Percentiles rank a stretch among this genome's conserved stretches.
Evolutionary conservation across 441 rosid species (phyloP).

Genomic region (Brassica hybrid): DNA sequence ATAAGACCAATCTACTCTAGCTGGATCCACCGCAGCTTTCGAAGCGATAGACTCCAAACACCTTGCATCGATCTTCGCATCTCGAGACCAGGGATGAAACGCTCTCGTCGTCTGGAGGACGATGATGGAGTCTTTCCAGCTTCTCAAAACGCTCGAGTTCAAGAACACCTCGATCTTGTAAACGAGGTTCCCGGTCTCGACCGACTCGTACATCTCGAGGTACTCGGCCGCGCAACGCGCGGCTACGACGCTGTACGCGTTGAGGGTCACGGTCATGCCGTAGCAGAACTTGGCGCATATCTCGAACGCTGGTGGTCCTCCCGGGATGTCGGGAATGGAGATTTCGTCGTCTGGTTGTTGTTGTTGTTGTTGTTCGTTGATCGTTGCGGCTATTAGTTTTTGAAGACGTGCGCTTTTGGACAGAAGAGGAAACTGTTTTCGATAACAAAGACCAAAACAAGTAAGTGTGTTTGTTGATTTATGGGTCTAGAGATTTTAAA

Average conservation of each 20-base stretch:
- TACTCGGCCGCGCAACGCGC: slow-evolving; percentile 89
- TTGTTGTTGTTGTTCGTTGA: slow-evolving; percentile 38
- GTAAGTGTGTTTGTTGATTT: not conserved
- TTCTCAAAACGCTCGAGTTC: slow-evolving; percentile 73
- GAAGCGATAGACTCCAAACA: slow-evolving; percentile 81
- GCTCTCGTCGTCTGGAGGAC: slow-evolving; percentile 73
- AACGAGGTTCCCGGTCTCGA: slow-evolving; percentile 80
- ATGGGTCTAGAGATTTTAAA: too few species aligned
- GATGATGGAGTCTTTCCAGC: slow-evolving; percentile 95
- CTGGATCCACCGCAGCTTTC: slow-evolving; percentile 69
- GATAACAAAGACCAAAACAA: not conserved
- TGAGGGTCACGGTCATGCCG: slow-evolving; percentile 74
- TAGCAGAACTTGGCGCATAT: slow-evolving; percentile 72
- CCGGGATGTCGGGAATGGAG: slow-evolving; percentile 55
- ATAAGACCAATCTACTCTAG: slow-evolving; percentile 77
- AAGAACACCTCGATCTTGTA: slow-evolving; percentile 93
- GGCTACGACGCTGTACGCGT: slow-evolving; percentile 82
- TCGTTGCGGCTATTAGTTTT: slow-evolving; percentile 48
- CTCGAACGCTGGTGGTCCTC: slow-evolving; percentile 68
- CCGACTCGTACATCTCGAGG: slow-evolving; percentile 83
- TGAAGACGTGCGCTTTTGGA: slow-evolving; percentile 65
- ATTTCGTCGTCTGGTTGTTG: slow-evolving; percentile 49
- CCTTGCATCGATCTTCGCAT: slow-evolving; percentile 53
- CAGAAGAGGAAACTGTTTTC: slow-evolving; percentile 65
- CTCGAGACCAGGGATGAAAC: slow-evolving; percentile 64